Base-by-base conservation (phyloP, 2,329 filamentous ascomycete species). In the Hirsutella minnesotensis region DNA sequence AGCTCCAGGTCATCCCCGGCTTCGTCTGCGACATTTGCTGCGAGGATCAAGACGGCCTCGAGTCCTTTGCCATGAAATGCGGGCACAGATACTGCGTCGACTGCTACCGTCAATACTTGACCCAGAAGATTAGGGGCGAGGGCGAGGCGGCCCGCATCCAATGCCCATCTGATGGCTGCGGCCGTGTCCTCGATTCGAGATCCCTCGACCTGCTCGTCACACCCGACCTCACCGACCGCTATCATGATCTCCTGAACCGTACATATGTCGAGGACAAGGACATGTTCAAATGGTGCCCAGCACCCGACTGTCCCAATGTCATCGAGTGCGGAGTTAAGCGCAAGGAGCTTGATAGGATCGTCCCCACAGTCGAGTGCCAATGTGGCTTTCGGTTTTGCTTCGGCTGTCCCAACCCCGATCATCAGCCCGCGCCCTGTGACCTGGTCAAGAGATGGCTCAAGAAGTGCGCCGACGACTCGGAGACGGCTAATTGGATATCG, bases 401-500 rank as follows among this genome's bases (percentile, higher is more conserved):
- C 56, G 92, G 92, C 16, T 98, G 92, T 61, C 83, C 85, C 9
- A 73, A 90, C 27, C 79, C 75, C 48, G 92, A 98, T 56, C 92
- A 98, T 56, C 90, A 95, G 56, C 92, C 92, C 3, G 86, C 90
- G 3, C 90, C 92, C 0, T 98, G 92, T 61, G 75, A 80, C 21
- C 66, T 98, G 41, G 90, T 96, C 41, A 95, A 92, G 72, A 83
- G 77, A 59, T 98, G 92, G 92, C 64, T 98, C 12, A 94, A 95
- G 70, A 98, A 98, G 61, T 98, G 92, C 59, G 92, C 92, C 44
- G 92, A 98, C 59, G 92, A 98, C 57, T 95, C 87, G 0, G 92
- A 98, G 62, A 98, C 92, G 0, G 90, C 92, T 4, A 98, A 98
- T 62, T 98, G 92, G 92, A 98, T 98, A 48, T 95, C 90, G 0